Base-by-base conservation (phyloP, 139 green algal genomes). In the Desmodesmus armatus region DNA sequence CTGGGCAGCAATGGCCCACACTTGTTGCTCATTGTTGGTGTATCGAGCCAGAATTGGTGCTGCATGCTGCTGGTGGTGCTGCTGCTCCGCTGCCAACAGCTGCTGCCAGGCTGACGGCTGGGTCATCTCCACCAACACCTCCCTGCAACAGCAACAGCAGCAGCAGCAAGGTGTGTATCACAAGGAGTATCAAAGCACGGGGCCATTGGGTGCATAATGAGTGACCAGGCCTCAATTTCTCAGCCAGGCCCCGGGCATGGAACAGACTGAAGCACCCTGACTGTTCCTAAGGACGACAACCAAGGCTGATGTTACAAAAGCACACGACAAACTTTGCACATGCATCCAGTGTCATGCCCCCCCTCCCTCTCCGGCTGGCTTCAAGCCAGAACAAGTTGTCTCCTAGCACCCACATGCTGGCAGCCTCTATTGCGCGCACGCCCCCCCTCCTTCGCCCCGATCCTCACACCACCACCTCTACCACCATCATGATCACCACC, bases 11-110 rank as follows among this genome's bases (percentile, higher is more conserved):
- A 55, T 7, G 9, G 13, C 63, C 72, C 15, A 15, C 72, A 79
- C 5, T 2, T 35, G n/a, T 3, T 13, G 4, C 44, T 79, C 72
- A 29, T 79, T 79, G 11, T 40, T 7, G 31, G 72, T 21, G 43
- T 79, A 79, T 51, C 44, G 43, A n/a, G 72, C 44, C 72, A 79
- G n/a, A 25, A 79, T 35, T 1, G 72, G 72, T 25, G 72, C 72
- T 33, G 53, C 9, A 31, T 63, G 44, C 72, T 65, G 72, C 72
- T 79, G 43, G 43, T 29, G 41, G 44, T 79, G 43, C 72, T 63
- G 43, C 72, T 79, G 72, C 72, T 77, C 69, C 23, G 25, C 17
- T 6, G 72, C 72, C 43, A 31, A 4, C 29, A 62, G 3, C 19
- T 47, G n/a, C 5, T 43, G 43, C 23, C 9, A 63, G 11, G 3